Evolutionary conservation across 331 rosid species (phyloP).

Genomic region (Arachis monticola): DNA sequence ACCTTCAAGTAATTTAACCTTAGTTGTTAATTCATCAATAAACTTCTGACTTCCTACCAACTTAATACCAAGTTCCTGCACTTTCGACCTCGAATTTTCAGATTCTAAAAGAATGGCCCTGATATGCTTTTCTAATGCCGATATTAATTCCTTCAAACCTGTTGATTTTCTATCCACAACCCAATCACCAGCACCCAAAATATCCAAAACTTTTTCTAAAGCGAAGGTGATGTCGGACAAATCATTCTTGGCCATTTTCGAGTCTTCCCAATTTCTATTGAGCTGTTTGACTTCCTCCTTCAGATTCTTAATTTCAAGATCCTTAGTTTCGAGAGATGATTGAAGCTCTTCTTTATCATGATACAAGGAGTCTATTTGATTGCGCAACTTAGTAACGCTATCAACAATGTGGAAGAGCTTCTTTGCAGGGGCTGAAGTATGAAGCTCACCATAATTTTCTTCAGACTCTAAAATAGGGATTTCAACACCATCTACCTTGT

Average conservation of each 20-base stretch:
- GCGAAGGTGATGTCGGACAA: conserved; percentile 57
- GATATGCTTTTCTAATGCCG: conserved; percentile 66
- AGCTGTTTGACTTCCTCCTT: conserved; percentile 64
- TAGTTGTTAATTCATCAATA: conserved; percentile 72
- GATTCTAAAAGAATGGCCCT: conserved; percentile 60
- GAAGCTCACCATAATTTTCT: conserved; percentile 50
- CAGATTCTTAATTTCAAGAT: conserved; percentile 62
- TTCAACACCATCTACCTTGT: conserved; percentile 58
- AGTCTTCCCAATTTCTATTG: conserved; percentile 54
- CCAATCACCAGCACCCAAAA: conserved; percentile 57
- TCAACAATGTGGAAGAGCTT: conserved; percentile 76
- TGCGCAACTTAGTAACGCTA: conserved; percentile 54
- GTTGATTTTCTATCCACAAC: conserved; percentile 58
- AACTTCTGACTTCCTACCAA: conserved; percentile 70
- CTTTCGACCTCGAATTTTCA: conserved; percentile 73
- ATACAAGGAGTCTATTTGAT: conserved; percentile 59
- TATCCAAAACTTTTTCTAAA: conserved; percentile 64
- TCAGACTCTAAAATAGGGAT: conserved; percentile 53
- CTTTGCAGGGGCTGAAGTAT: conserved; percentile 54
- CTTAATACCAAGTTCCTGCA: conserved; percentile 71
- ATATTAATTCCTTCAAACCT: conserved; percentile 60
- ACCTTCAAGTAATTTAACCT: conserved; percentile 73
- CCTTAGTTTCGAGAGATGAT: conserved; percentile 54
- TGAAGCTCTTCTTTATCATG: conserved; percentile 69
- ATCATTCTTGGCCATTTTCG: conserved; percentile 64